phyloP scores from a whole-genome alignment of 352 stramenopile genomes.

The Vaucheria bursata region DNA sequence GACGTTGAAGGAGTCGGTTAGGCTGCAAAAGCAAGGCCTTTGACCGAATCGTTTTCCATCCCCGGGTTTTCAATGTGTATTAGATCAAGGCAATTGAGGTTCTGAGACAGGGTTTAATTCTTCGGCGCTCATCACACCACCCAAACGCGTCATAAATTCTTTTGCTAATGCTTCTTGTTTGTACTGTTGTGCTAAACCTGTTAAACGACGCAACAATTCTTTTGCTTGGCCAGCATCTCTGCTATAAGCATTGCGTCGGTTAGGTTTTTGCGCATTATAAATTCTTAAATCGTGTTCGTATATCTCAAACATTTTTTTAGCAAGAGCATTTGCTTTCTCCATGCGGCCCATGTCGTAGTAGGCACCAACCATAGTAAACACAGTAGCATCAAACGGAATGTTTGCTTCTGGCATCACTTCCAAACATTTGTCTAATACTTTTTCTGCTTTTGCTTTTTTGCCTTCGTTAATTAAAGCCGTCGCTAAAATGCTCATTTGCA shows the following conservation, averaged over 20 bases:
- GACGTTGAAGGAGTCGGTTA: no score
- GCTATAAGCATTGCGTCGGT: background rate
- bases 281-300: background rate
- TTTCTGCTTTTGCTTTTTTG: background rate
- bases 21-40: no score
- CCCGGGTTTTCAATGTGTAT: no score
- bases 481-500: background rate
- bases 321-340: background rate
- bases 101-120: background rate
- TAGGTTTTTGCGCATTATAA: conserved; percentile 1
- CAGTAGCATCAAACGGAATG: background rate
- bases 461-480: background rate
- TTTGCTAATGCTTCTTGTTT: background rate
- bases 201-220: background rate
- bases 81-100: no score
- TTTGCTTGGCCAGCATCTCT: background rate
- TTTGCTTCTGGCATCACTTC: background rate
- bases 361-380: background rate
- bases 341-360: background rate
- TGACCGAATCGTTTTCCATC: no score
- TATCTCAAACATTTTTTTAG: background rate
- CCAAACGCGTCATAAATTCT: background rate
- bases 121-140: background rate
- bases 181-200: background rate
- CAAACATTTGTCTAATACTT: conserved; percentile 1